Conservation (phyloP, 2,329 filamentous ascomycete genomes). For the Colletotrichum cordylinicola region DNA sequence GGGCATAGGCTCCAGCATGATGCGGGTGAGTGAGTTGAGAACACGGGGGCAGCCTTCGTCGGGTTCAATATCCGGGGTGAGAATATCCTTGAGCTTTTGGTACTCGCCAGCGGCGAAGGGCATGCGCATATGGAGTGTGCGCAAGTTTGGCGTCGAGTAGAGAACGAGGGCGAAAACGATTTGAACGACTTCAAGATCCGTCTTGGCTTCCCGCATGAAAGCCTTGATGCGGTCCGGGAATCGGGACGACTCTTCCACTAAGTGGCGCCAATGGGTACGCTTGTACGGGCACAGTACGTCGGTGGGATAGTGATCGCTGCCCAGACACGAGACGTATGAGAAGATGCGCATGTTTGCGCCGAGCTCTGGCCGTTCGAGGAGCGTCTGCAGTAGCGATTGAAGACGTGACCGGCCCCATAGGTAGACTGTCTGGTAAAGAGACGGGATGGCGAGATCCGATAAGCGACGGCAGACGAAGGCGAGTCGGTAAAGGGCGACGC, state of each 20-base stretch:
- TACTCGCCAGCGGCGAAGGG: conserved; percentile 19
- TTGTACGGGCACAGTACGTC: conserved; percentile 16
- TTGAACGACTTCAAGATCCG: conserved; percentile 12
- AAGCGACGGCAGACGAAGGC: conserved; percentile 15
- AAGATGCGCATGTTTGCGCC: conserved; percentile 20
- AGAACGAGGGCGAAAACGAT: conserved; percentile 19
- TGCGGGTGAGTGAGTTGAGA: conserved; percentile 15
- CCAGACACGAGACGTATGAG: conserved; percentile 16
- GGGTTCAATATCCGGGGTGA: conserved; percentile 16
- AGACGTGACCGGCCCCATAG: conserved; percentile 19
- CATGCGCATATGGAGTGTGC: conserved; percentile 20
- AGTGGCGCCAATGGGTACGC: conserved; percentile 16
- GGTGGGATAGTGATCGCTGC: conserved; percentile 18
- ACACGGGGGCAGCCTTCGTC: conserved; percentile 14
- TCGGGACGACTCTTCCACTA: conserved; percentile 5
- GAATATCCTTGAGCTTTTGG: conserved; percentile 19
- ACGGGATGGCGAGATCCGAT: conserved; percentile 13
- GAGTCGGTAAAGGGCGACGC: conserved; percentile 16
- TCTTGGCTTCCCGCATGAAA: conserved; percentile 8
- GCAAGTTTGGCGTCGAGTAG: conserved; percentile 15
- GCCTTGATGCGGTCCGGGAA: conserved; percentile 14
- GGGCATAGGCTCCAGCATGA: conserved; percentile 22
- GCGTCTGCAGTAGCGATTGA: conserved; percentile 16
- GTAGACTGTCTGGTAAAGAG: conserved; percentile 16
- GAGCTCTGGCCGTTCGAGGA: conserved; percentile 16